Percentiles rank a stretch among this genome's conserved stretches.
phyloP scores from a whole-genome alignment of 768 basidiomycete species.

The Leccinellum albellum region DNA sequence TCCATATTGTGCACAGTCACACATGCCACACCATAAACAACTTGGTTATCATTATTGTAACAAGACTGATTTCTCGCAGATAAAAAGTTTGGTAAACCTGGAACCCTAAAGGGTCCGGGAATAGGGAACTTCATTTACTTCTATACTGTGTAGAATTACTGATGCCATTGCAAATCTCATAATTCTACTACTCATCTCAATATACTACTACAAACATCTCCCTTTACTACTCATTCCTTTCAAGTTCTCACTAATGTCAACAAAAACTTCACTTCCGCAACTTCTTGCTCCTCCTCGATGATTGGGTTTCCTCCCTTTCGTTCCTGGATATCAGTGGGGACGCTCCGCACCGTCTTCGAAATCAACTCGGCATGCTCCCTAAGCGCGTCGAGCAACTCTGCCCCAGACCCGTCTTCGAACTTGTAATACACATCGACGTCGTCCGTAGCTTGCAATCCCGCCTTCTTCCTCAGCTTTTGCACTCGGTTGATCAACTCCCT shows the following conservation, averaged over 20 bases:
- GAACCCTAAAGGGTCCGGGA: too few relatives aligned
- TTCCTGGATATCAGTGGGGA: slow-evolving; percentile 58
- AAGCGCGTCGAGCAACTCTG: slow-evolving; percentile 63
- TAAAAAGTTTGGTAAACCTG: too few relatives aligned
- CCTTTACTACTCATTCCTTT: not conserved
- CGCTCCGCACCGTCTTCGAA: slow-evolving; percentile 66
- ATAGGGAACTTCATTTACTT: too few relatives aligned
- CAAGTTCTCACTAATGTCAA: slow-evolving; percentile 55
- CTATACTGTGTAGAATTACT: too few relatives aligned
- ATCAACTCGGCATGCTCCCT: slow-evolving; percentile 65
- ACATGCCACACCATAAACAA: too few relatives aligned
- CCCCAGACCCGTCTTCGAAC: slow-evolving; percentile 67
- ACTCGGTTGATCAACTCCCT: slow-evolving; percentile 90
- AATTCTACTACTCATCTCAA: not conserved
- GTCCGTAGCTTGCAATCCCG: slow-evolving; percentile 91
- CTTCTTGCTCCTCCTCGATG: slow-evolving; percentile 84
- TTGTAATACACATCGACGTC: slow-evolving; percentile 85
- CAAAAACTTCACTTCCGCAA: slow-evolving; percentile 73
- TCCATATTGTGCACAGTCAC: too few relatives aligned
- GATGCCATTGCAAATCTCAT: not conserved
- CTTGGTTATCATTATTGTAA: too few relatives aligned
- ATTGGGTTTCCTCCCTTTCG: slow-evolving; percentile 50
- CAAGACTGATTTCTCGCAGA: too few relatives aligned
- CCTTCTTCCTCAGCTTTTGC: slow-evolving; percentile 94
- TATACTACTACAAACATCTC: not conserved